Base-by-base conservation (phyloP, 768 basidiomycete genomes). In the Agaricus subrufescens region DNA sequence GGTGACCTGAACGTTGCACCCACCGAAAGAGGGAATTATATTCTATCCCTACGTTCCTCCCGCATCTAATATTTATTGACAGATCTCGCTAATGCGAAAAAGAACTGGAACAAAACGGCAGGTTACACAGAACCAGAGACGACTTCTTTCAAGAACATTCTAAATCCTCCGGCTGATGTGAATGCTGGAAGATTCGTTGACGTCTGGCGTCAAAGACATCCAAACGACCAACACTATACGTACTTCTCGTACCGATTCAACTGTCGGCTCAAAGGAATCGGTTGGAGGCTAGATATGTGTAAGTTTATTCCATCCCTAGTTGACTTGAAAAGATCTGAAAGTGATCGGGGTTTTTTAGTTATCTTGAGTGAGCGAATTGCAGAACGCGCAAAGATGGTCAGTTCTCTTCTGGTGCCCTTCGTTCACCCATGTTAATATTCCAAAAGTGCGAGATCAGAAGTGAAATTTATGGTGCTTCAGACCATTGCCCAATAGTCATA, bases 221-320 rank as follows among this genome's bases (percentile, higher is more conserved):
- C 87, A 6, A 71, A 77, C 14, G 70, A 79, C n/a, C 74, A 71
- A n/a, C 85, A 89, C 61, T 95, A 89, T 68, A 89, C 89, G 0
- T 94, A 93, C 66, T 94, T 87, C 60, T 87, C 87, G 3, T 93
- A 90, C 65, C 81, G 89, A 27, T 91, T 91, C 71, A 84, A 90
- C 59, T 89, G 88, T 66, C 75, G 93, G 27, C 67, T 65, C 52
- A 94, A 93, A 64, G 88, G 91, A 3, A 78, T 91, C 46, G 91
- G 91, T 1, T 95, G 93, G 93, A 78, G 93, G 61, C 70, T 95
- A 27, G 93, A 95, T 66, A 86, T 86, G 76, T 91, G 91, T 92
- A 74, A 59, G 71, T 69, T 62, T 19, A 19, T 40, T 63, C 23
- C 46, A 27, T 48, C 25, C 15, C 6, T 29, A 11, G 3, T 29